Base-by-base conservation (phyloP, 805 yeast species). In the Ogataea parapolymorpha region DNA sequence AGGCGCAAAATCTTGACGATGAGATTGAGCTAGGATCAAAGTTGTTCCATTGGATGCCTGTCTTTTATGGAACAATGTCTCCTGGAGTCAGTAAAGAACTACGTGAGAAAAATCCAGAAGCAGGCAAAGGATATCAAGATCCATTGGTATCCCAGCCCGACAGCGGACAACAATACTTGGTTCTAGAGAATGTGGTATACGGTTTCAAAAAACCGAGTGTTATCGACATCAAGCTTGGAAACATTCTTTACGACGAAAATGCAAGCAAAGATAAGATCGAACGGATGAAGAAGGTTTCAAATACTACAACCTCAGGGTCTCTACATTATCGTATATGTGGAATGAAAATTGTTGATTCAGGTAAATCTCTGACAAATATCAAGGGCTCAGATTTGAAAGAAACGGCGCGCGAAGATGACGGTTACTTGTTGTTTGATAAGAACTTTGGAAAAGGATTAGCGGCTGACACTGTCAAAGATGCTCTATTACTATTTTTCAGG, bases 271-370 rank as follows among this genome's bases (percentile, higher is more conserved):
- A 79, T 22, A 91, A 93, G 54, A 69, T 62, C 12, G 63, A 62
- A 36, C 61, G 98, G 30, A 63, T 91, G 54, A 65, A 62, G 22
- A 62, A 70, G 18, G 96, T 93, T 0, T 75, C 93, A 32, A 56
- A 64, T 2, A 43, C 66, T 0, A 91, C 98, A 1, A 91, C 98
- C 0, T 82, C 93, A 32, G 96, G 96, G 0, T 66, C 81, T 3
- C 66, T 86, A 10, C 74, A 79, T 13, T 80, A 83, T 49, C 68
- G 99, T 45, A 77, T 91, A 3, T 90, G 98, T 53, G 99, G 99
- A 0, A 85, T 91, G 91, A 81, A 80, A 46, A 61, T 82, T 1
- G 30, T 41, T 6, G 41, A 45, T 18, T 41, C 45, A 14, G 45
- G 42, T 10, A 18, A 14, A 13, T 22, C 31, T 2, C 18, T 41